phyloP scores from a whole-genome alignment of 192 early-diverging fungal genomes.

The Coemansia sp. region DNA sequence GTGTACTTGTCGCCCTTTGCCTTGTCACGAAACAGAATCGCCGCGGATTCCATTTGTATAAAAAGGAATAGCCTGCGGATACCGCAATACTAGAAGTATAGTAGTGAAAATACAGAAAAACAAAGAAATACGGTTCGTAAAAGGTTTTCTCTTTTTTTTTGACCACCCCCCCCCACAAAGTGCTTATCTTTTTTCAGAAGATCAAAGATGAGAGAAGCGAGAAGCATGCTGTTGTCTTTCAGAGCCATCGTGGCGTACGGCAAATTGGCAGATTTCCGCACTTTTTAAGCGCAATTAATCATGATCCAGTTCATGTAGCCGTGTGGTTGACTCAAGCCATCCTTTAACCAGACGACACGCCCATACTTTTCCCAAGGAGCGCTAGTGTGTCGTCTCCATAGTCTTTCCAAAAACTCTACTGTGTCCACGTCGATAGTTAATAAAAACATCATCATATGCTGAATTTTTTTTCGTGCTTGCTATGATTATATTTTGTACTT shows the following conservation, averaged over 20 bases:
- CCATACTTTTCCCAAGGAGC: no score
- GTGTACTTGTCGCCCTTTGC: constrained; percentile 23
- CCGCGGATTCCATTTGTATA: constrained; percentile 10
- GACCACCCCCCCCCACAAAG: not conserved
- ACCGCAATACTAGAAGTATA: not conserved
- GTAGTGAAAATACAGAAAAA: not conserved
- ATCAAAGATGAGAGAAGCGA: not conserved
- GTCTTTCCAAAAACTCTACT: no score
- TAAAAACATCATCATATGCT: not conserved
- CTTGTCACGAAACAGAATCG: constrained; percentile 39
- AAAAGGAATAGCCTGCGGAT: not conserved
- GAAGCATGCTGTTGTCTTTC: no score
- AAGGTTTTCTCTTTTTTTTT: not conserved
- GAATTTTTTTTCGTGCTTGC: not conserved
- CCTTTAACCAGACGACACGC: no score
- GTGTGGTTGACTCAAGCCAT: no score
- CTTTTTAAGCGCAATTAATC: no score
- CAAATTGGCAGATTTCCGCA: no score
- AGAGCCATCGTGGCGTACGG: no score
- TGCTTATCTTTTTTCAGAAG: not conserved
- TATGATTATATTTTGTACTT: constrained; percentile 4
- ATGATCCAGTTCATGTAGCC: no score
- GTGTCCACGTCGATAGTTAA: no score
- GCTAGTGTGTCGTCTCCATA: not conserved
- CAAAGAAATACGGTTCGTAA: not conserved